Base-by-base conservation (phyloP, 495 filamentous ascomycete species). In the Jackrogersella multiformis region DNA sequence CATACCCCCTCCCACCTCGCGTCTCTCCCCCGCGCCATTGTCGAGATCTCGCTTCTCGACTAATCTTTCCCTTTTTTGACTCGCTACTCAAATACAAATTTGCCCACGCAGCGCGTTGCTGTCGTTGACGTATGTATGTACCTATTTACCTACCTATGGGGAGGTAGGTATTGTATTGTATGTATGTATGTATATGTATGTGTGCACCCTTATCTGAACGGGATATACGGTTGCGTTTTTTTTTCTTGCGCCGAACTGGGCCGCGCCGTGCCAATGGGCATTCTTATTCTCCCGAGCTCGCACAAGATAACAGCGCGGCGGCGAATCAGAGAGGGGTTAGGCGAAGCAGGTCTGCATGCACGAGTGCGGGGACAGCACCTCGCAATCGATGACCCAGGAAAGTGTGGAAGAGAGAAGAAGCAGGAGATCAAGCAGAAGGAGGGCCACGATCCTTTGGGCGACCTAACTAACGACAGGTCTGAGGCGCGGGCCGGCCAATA, bases 231-330 rank as follows among this genome's bases (percentile, higher is more conserved):
- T 48, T 60, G 62, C 23, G 53, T 44, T 13, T 58, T 66, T 66
- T 46, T 66, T 59, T 59, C 54, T n/a, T n/a, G n/a, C 26, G 60
- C 63, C 63, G 63, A 66, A 9, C 30, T 45, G 38, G n/a, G 51
- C 51, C 55, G 61, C 42, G n/a, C 61, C 28, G 35, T 10, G 39
- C 20, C 16, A 56, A 65, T 60, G 66, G 66, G 15, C 56, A 65
- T 69, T 69, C 61, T 69, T 69, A 69, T 64, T 69, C 51, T 56
- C 56, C 66, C 66, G 66, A 69, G 23, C 60, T 65, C 61, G 61
- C 55, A 61, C 61, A 65, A 65, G 66, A 65, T 69, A 69, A 69
- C 56, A 41, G 23, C 28, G 23, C 38, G 55, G 58, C 59, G 49
- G 57, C 66, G 66, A 69, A 69, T 69, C 66, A 56, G 66, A 46